Conservation (phyloP, 768 basidiomycete species). For the Pleurotus platypus region DNA sequence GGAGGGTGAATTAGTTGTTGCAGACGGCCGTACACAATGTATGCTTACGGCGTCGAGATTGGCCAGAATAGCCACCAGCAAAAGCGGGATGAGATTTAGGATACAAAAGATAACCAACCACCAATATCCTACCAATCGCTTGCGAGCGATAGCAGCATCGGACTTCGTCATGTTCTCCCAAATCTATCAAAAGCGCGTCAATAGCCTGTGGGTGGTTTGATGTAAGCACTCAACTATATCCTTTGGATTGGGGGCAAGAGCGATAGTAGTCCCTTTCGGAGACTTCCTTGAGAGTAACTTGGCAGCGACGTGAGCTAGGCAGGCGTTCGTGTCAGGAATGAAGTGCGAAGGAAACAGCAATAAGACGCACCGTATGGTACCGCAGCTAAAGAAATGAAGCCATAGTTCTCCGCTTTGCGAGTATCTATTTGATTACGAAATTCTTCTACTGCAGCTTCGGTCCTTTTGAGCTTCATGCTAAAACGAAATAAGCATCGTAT, state of each 20-base stretch:
- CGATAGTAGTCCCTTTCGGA: slow-evolving; percentile 59
- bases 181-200: slow-evolving; percentile 35
- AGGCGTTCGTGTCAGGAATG: background rate
- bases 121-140: slow-evolving; percentile 60
- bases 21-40: too few relatives aligned
- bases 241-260: slow-evolving; percentile 62
- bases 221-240: slow-evolving; percentile 32
- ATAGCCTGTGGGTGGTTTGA: background rate
- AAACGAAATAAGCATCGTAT: background rate
- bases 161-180: slow-evolving; percentile 75
- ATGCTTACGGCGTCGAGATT: slow-evolving; percentile 66
- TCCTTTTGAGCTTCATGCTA: slow-evolving; percentile 31
- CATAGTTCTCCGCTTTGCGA: slow-evolving; percentile 67
- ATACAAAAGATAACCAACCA: slow-evolving; percentile 67
- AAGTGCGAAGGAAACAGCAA: too few relatives aligned
- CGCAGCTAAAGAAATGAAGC: slow-evolving; percentile 72
- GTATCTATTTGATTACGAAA: slow-evolving; percentile 56
- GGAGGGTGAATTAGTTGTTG: background rate
- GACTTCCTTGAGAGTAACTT: slow-evolving; percentile 51
- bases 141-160: slow-evolving; percentile 43
- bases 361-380: slow-evolving; percentile 43
- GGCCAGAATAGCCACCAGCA: slow-evolving; percentile 77
- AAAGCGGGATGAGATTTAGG: slow-evolving; percentile 79
- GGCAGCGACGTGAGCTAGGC: slow-evolving; percentile 63
- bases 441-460: slow-evolving; percentile 54